Evolutionary conservation across 176 grass and related monocot genomes (phyloP), one percentile per base, ranked within the genome.

Genomic region (Lolium multiflorum): DNA sequence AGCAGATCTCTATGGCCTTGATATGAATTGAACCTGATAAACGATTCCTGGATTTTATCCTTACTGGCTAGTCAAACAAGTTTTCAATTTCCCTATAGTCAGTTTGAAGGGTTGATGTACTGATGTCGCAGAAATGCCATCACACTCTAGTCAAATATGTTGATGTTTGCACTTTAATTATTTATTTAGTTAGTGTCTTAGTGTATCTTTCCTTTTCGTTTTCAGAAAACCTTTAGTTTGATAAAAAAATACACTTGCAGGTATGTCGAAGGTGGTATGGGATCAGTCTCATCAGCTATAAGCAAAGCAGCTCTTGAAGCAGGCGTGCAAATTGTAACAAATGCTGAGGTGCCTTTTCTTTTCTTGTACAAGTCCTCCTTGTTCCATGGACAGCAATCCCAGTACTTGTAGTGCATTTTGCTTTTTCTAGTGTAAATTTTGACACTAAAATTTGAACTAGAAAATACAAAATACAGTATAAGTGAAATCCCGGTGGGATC

Each of bases 231-330:
- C 71, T 85, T 17, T 16, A 76, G 63, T 81, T 52, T 86, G 16
- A 77, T 61, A 69, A 81, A 75, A 51, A 38, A 61, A 64, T 48
- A 62, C 38, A 87, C 74, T 76, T 81, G 60, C 74, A 98, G 97
- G 81, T 98, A 98, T 87, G 97, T 98, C 25, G 76, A 98, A 94
- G 97, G 97, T 68, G 97, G 97, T 70, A 96, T 98, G 97, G 97
- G 97, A 57, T 94, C 97, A 38, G 97, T 98, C 35, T 98, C 97
- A 47, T 80, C 83, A 80, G 94, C 97, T 66, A 96, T 98, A 90
- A 94, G 97, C 84, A 98, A 98, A 92, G 93, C 97, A 88, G 97
- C 94, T 81, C 75, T 83, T 75, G 97, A 96, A 98, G 93, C 92
- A 77, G 97, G 97, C 5, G 97, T 67, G 6, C 89, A 94, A 37